Percentiles rank a stretch among this genome's conserved stretches.
Conservation (phyloP, 1,284 basidiomycete species). For the Cryptococcus sp. region DNA sequence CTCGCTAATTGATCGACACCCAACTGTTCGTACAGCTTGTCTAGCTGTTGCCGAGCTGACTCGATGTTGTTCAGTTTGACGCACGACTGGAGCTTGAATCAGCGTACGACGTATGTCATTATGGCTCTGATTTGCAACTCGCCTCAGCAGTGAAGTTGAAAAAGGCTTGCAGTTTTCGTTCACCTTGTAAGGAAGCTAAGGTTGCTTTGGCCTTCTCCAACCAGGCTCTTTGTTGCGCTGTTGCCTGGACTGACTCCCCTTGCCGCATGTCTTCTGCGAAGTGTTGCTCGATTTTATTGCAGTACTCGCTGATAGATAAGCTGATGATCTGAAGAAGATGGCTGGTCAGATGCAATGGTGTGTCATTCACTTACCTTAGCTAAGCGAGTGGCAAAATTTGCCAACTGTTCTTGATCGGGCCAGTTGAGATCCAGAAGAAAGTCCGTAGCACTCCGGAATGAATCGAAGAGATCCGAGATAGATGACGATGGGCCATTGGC, state of each 20-base stretch:
- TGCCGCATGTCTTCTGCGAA: constrained; percentile 84
- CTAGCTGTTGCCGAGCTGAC: constrained; percentile 82
- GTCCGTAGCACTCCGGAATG: constrained; percentile 83
- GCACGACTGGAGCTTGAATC: constrained; percentile 64
- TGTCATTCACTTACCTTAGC: constrained; percentile 64
- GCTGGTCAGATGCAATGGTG: background rate
- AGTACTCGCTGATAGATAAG: constrained; percentile 90
- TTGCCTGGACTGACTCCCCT: constrained; percentile 49
- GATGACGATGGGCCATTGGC: constrained; percentile 88
- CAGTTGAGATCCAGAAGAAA: constrained; percentile 89
- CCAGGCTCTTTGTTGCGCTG: constrained; percentile 80
- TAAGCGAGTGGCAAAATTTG: constrained; percentile 82
- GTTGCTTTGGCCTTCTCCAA: constrained; percentile 84
- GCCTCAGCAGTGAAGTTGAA: constrained; percentile 85
- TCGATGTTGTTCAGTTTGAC: constrained; percentile 98
- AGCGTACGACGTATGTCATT: constrained; percentile 1
- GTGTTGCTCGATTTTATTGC: constrained; percentile 78
- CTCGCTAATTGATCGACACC: constrained; percentile 85
- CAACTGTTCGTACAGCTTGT: constrained; percentile 90
- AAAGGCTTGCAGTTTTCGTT: constrained; percentile 66
- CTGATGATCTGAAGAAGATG: constrained; percentile 70
- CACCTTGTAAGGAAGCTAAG: constrained; percentile 68
- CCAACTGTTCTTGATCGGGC: constrained; percentile 86
- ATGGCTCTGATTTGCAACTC: constrained; percentile 16
- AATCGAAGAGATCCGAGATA: constrained; percentile 93